These are phyloP conservation scores for Rasamsonia emersonii DNA, from an alignment of 2,329 filamentous ascomycete genomes.

Conservation along the genomic window DNA sequence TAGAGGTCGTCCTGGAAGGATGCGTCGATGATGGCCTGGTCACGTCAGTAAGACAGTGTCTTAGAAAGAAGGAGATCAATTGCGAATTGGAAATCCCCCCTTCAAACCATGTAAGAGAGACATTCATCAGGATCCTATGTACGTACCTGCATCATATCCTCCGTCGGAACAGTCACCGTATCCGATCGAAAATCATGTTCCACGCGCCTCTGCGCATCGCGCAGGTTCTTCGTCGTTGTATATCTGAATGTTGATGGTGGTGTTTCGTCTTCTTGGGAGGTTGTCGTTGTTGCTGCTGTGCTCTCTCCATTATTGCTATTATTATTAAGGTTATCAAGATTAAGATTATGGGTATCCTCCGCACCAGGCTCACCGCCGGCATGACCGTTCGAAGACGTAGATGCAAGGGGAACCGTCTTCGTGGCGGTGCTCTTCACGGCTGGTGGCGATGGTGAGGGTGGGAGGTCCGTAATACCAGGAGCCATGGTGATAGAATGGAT, in stretches of 20 bases:
- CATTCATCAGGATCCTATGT: background rate
- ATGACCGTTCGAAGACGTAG: no score
- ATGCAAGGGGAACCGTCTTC: no score
- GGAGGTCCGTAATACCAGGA: constrained; percentile 7
- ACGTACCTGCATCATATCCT: constrained; percentile 18
- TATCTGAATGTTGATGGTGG: constrained; percentile 1
- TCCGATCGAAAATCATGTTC: constrained; percentile 20
- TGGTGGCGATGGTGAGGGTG: constrained; percentile 1
- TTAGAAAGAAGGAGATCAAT: constrained; percentile 10
- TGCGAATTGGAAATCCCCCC: constrained; percentile 1
- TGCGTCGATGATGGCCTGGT: constrained; percentile 21
- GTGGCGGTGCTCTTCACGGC: constrained; percentile 2
- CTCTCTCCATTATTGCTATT: no score
- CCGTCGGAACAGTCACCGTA: constrained; percentile 20
- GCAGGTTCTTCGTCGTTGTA: constrained; percentile 8
- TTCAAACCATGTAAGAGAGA: background rate
- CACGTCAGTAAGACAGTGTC: constrained; percentile 9
- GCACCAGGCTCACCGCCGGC: no score
- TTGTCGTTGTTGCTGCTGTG: no score
- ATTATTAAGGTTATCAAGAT: no score
- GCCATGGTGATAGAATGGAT: constrained; percentile 6
- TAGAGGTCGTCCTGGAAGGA: constrained; percentile 28
- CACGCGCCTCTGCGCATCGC: constrained; percentile 9
- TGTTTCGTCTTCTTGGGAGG: no score
- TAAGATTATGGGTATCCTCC: no score